Evolutionary conservation across 164 flowering plant species (phyloP), one percentile per base, ranked within the genome.

Genomic region (Magnolia kwangsiensis): DNA sequence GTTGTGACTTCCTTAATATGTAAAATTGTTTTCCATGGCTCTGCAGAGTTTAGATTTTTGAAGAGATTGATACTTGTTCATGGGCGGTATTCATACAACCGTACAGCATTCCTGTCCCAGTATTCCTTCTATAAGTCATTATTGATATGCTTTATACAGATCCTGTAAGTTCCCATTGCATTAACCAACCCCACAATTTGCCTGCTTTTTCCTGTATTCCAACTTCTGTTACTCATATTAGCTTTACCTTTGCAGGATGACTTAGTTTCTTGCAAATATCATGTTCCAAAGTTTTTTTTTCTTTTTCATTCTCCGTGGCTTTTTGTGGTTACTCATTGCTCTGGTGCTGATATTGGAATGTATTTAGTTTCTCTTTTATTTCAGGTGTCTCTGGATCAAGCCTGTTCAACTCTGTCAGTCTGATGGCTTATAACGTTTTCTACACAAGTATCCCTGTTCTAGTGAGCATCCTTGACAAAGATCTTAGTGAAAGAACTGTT

Each of bases 361-460:
- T 45, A 23, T 84, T 77, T 92, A 96, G 99, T 78, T 96, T 94
- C 83, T 96, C 99, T 80, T 94, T 96, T 72, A 83, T 94, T 85
- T 96, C 99, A 94, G 99, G 99, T 77, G 87, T 96, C 74, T 92
- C 99, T 51, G 99, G 99, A 45, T 89, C 97, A 78, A 96, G 98
- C 81, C 92, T 96, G 76, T 94, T 96, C 85, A 96, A 96, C 80
- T 92, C 98, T 74, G 92, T 96, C 75, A 96, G 99, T 81, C 82
- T 96, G 87, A 96, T 96, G 99, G 99, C 99, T 65, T 96, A 96
- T 77, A 96, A 96, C 85, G 98, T 94, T 71, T 91, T 96, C 90
- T 96, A 96, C 86, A 96, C 99, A 24, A 96, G 99, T 80, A 76
- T 96, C 67, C 98, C 99, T 77, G 99, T 96, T 79, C 73, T 96